Base-by-base conservation (phyloP, 1,284 basidiomycete genomes). In the Ganoderma meredithae region DNA sequence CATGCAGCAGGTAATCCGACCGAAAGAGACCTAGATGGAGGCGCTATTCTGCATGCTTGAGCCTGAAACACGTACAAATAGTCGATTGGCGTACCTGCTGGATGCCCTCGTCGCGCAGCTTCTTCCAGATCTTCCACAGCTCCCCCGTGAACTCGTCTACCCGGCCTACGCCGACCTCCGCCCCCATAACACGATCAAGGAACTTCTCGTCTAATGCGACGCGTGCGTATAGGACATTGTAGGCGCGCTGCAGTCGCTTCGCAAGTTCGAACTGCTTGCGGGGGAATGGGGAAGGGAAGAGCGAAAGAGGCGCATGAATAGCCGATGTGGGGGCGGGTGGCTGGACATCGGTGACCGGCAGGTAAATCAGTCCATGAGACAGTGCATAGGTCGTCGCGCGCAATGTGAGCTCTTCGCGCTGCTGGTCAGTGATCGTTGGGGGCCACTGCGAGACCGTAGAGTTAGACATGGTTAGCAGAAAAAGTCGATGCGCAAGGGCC, bases 1-100 rank as follows among this genome's bases (percentile, higher is more conserved):
- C 79, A 76, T 99, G 95, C n/a, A 99, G 81, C 52, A 99, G 85
- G 80, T 99, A 99, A 81, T 99, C 97, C 17, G 95, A 97, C 62
- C 98, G 86, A 80, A 98, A 98, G n/a, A 99, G 82, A 13, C 97
- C 96, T 12, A 99, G 86, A 71, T 97, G 93, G 27, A 95, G 81
- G 1, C 90, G 87, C 94, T 98, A 76, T 9, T 60, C 13, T 40
- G 33, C 44, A 59, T 36, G 25, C 64, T 55, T 52, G 44, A 65
- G 49, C 44, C 43, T 25, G 22, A 19, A 31, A 41, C 25, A 61
- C 15, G 13, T 9, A 15, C 47, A 22, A n/a, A 36, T 15, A 56
- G 17, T 25, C 19, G 22, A 43, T 40, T 6, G 0, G 60, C 73
- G 44, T 68, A 86, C 85, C 81, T 84, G 84, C n/a, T 84, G 78